Evolutionary conservation across 2,329 filamentous ascomycete genomes (phyloP).

Genomic region (Orbilia quercus): DNA sequence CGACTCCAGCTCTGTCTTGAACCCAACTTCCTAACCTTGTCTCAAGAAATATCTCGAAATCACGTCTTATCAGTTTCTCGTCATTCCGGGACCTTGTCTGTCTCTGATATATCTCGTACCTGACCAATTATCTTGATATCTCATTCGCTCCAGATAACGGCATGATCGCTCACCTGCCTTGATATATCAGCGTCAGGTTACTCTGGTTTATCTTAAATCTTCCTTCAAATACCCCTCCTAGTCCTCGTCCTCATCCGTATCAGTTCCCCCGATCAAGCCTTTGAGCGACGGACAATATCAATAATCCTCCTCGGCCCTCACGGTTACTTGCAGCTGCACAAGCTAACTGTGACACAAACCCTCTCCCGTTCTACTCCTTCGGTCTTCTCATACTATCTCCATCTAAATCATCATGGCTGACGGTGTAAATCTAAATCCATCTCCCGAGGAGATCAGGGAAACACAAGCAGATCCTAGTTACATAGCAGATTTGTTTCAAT

Average conservation of each 20-base stretch:
- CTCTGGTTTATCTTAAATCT: constrained; percentile 1
- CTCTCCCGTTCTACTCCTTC: no score
- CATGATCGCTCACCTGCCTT: constrained; percentile 7
- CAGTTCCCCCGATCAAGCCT: background rate
- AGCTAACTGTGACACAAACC: no score
- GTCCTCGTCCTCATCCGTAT: background rate
- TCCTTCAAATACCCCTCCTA: constrained; percentile 17
- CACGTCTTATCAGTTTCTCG: constrained; percentile 20
- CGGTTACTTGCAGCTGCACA: no score
- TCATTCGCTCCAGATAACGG: constrained; percentile 2
- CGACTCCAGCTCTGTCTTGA: constrained; percentile 17
- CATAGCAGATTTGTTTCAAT: constrained; percentile 10
- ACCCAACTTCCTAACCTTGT: constrained; percentile 9
- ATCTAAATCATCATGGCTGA: no score
- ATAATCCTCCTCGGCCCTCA: background rate
- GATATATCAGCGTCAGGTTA: constrained; percentile 22
- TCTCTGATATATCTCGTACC: constrained; percentile 19
- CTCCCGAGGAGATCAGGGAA: background rate
- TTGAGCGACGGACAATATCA: background rate
- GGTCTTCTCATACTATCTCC: no score
- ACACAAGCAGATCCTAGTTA: background rate
- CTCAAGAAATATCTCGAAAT: constrained; percentile 2
- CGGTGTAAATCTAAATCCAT: background rate
- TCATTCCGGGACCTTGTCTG: background rate
- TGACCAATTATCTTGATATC: background rate